Evolutionary conservation across 805 yeast genomes (phyloP).

Genomic region (Yarrowia divulgata): DNA sequence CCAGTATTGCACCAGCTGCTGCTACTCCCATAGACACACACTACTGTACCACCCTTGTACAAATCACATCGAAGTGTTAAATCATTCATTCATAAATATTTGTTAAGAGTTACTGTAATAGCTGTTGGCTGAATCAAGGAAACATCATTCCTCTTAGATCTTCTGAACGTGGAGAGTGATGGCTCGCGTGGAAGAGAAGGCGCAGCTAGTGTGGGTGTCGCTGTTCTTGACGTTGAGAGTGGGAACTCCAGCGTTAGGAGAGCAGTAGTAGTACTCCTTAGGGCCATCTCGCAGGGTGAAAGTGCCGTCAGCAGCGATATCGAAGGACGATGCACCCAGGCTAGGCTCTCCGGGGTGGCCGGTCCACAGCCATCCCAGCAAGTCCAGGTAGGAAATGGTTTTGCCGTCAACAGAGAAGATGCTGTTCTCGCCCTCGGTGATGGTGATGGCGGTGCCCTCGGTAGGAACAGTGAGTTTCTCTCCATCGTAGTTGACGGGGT

Average conservation of each 20-base stretch:
- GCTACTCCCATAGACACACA: too few species aligned
- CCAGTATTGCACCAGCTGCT: too few species aligned
- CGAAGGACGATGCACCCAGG: background rate
- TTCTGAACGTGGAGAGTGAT: background rate
- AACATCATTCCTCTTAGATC: background rate
- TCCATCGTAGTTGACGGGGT: background rate
- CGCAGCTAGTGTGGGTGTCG: too few species aligned
- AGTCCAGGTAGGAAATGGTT: background rate
- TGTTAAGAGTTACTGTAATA: background rate
- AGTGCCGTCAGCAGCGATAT: background rate
- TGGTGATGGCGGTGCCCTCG: background rate
- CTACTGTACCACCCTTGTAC: too few species aligned
- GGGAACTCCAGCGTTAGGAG: background rate
- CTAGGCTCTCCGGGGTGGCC: background rate
- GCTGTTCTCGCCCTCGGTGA: background rate
- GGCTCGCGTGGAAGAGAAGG: background rate
- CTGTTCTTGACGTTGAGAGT: too few species aligned
- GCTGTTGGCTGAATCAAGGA: too few species aligned
- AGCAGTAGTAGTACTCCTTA: background rate
- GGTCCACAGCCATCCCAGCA: background rate
- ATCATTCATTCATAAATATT: conserved; percentile 5
- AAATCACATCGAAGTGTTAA: background rate
- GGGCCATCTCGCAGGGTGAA: background rate
- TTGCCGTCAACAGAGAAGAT: background rate
- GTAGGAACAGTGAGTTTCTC: background rate